Percentiles rank a stretch among this genome's conserved stretches.
Evolutionary conservation across 2,329 filamentous ascomycete genomes (phyloP).

Genomic region (Monosporascus cannonballus): DNA sequence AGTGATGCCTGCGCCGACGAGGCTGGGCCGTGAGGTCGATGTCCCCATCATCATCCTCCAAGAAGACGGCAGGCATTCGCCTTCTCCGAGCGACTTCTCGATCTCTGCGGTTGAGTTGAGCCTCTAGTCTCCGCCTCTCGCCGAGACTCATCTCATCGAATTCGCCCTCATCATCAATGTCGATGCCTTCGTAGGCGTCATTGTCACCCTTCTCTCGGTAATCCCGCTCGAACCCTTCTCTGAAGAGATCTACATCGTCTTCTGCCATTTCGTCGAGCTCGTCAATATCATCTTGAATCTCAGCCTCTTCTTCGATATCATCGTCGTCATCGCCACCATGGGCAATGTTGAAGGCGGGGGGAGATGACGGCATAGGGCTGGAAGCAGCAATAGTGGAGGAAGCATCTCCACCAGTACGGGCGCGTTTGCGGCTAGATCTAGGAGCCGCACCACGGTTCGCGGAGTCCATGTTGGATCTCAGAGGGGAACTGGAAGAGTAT

Average conservation of each 20-base stretch:
- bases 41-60: slow-evolving; percentile 81
- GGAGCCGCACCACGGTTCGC: slow-evolving; percentile 67
- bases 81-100: slow-evolving; percentile 62
- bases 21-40: slow-evolving; percentile 82
- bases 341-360: slow-evolving; percentile 57
- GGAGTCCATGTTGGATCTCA: slow-evolving; percentile 73
- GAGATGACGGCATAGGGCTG: slow-evolving; percentile 61
- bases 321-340: slow-evolving; percentile 66
- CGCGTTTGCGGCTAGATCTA: slow-evolving; percentile 48
- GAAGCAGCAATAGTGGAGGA: slow-evolving; percentile 48
- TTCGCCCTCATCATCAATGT: slow-evolving; percentile 72
- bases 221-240: slow-evolving; percentile 65
- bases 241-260: slow-evolving; percentile 74
- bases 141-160: slow-evolving; percentile 65
- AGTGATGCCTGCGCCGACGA: slow-evolving; percentile 77
- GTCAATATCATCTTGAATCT: slow-evolving; percentile 66
- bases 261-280: slow-evolving; percentile 78
- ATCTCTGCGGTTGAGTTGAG: slow-evolving; percentile 67
- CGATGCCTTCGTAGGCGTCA: slow-evolving; percentile 64
- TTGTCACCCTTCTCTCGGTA: slow-evolving; percentile 61
- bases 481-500: slow-evolving; percentile 60
- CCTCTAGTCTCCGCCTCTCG: slow-evolving; percentile 63
- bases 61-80: slow-evolving; percentile 64
- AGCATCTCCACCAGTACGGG: slow-evolving; percentile 45
- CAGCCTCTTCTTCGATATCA: slow-evolving; percentile 64